phyloP scores from a whole-genome alignment of 306 rosid species.

The Cyclanthera cordifolia region DNA sequence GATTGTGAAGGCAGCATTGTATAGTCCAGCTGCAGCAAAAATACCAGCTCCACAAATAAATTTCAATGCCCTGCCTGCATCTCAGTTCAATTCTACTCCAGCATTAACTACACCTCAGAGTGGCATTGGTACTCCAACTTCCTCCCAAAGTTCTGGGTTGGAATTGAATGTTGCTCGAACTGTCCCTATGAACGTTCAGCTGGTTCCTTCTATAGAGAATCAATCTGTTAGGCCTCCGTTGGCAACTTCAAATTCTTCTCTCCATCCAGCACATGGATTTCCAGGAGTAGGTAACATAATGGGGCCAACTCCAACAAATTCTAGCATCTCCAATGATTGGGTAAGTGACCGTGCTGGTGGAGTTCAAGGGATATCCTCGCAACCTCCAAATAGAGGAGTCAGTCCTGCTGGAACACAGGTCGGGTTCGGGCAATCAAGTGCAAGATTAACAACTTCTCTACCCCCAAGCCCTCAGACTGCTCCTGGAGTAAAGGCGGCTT shows the following conservation, averaged over 20 bases:
- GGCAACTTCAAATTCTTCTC: conserved; percentile 28
- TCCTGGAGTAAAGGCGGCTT: conserved; percentile 33
- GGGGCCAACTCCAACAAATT: conserved; percentile 27
- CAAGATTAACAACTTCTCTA: conserved; percentile 37
- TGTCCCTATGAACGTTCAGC: conserved; percentile 20
- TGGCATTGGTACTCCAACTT: conserved; percentile 24
- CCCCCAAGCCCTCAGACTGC: conserved; percentile 40
- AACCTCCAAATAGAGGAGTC: conserved; percentile 29
- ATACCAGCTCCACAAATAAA: conserved; percentile 90
- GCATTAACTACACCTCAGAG: conserved; percentile 29
- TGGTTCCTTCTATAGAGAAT: conserved; percentile 27
- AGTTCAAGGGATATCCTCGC: conserved; percentile 33
- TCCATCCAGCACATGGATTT: conserved; percentile 38
- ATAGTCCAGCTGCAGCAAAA: conserved; percentile 80
- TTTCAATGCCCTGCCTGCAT: conserved; percentile 32
- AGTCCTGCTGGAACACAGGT: conserved; percentile 34
- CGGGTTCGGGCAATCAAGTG: conserved; percentile 38
- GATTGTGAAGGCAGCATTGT: conserved; percentile 82
- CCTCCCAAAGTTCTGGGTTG: conserved; percentile 43
- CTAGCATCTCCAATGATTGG: conserved; percentile 33
- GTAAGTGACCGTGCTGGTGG: conserved; percentile 33
- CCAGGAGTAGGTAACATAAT: conserved; percentile 24
- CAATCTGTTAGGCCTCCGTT: conserved; percentile 35
- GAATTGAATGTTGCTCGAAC: conserved; percentile 34
- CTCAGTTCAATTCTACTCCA: conserved; percentile 34